Evolutionary conservation across 345 rosid genomes (phyloP).

Genomic region (Rubroshorea leprosula): DNA sequence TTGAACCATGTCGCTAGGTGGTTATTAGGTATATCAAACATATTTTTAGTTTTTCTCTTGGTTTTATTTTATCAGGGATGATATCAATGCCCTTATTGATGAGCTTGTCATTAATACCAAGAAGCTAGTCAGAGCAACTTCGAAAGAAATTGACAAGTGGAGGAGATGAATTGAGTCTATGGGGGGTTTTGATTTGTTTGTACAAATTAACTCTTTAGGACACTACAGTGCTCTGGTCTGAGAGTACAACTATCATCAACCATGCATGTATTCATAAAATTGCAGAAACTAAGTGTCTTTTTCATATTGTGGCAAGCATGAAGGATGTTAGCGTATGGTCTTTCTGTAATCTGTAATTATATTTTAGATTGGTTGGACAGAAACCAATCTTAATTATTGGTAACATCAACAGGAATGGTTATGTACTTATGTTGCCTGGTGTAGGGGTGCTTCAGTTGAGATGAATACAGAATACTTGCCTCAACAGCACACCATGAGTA

Average conservation of each 20-base stretch:
- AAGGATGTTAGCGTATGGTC: no score
- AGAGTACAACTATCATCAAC: neutral
- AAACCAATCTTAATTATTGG: no score
- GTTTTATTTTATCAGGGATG: slow-evolving; percentile 43
- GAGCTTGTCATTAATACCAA: slow-evolving; percentile 54
- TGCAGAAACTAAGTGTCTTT: slow-evolving; percentile 1
- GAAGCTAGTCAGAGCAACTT: slow-evolving; percentile 57
- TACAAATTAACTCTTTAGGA: neutral
- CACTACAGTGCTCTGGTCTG: neutral
- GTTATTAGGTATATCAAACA: neutral
- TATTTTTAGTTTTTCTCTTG: neutral
- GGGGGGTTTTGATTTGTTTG: neutral
- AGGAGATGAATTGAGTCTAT: slow-evolving; percentile 39
- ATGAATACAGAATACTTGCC: no score
- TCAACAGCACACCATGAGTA: no score
- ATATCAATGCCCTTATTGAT: slow-evolving; percentile 52
- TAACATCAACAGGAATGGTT: no score
- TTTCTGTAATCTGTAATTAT: no score
- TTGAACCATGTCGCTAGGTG: neutral
- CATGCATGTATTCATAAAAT: slow-evolving; percentile 6
- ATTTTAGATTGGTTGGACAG: no score
- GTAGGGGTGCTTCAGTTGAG: no score
- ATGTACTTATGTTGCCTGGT: no score
- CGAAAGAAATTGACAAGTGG: slow-evolving; percentile 85
- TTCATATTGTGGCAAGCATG: no score